A percentile compares a stretch with the other conserved stretches of the same genome.
Evolutionary conservation across 2,329 filamentous ascomycete species (phyloP).

Genomic region (Hansfordia pulvinata): DNA sequence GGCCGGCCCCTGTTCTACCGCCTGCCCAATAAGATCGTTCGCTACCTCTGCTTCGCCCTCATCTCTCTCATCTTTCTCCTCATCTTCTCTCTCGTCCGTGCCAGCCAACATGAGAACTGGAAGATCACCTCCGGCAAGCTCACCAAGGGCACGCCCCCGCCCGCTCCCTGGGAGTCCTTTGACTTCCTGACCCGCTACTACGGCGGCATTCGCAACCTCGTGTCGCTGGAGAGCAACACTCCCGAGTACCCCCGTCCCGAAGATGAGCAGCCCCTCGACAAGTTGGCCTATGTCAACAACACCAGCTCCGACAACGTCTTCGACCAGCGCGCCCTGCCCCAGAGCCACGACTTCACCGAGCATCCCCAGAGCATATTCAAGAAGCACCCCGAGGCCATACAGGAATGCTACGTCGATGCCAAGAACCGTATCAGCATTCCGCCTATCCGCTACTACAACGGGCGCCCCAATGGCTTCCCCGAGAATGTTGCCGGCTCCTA

Average conservation of each 20-base stretch:
- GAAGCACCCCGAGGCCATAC: slow-evolving; percentile 33
- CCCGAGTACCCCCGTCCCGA: slow-evolving; percentile 67
- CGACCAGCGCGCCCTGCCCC: slow-evolving; percentile 19
- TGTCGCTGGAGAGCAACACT: slow-evolving; percentile 49
- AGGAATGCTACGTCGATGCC: slow-evolving; percentile 68
- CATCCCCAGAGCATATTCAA: slow-evolving; percentile 23
- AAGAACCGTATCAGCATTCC: slow-evolving; percentile 54
- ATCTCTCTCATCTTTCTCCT: slow-evolving; percentile 60
- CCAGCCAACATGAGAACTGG: slow-evolving; percentile 58
- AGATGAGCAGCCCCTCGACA: slow-evolving; percentile 38
- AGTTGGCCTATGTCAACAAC: slow-evolving; percentile 20
- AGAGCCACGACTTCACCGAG: slow-evolving; percentile 38
- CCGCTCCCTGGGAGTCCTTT: slow-evolving; percentile 74
- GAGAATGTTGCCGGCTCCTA: slow-evolving; percentile 80
- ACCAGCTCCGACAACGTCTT: slow-evolving; percentile 14
- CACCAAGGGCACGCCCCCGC: slow-evolving; percentile 42
- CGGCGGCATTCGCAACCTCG: slow-evolving; percentile 66
- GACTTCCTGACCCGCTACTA: slow-evolving; percentile 81
- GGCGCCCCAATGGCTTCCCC: slow-evolving; percentile 73
- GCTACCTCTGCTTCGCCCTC: slow-evolving; percentile 65
- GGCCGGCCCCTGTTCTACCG: slow-evolving; percentile 35
- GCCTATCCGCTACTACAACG: slow-evolving; percentile 57
- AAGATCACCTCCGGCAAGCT: slow-evolving; percentile 40
- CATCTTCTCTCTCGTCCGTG: slow-evolving; percentile 60
- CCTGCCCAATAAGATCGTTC: slow-evolving; percentile 58